Conservation (phyloP, 2,329 filamentous ascomycete species). For the Cladosporium halotolerans region DNA sequence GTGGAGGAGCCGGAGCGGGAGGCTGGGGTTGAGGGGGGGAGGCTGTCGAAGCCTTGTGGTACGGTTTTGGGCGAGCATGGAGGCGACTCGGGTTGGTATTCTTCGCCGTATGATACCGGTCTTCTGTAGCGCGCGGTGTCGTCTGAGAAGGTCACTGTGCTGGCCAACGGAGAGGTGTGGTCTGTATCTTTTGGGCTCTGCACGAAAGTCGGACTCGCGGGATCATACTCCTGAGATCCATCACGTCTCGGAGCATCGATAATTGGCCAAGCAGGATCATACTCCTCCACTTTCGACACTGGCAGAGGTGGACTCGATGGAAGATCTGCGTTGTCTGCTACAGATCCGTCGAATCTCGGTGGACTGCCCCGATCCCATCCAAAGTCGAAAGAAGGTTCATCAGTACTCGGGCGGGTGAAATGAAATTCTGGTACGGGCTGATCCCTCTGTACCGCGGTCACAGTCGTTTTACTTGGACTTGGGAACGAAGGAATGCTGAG, state of each 20-base stretch:
- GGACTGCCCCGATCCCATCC: not conserved
- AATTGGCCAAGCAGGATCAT: constrained; percentile 25
- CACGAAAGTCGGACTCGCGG: constrained; percentile 20
- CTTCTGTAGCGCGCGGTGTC: constrained; percentile 10
- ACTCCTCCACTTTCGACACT: constrained; percentile 17
- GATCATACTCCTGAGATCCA: constrained; percentile 24
- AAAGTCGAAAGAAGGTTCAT: constrained; percentile 7
- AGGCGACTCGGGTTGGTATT: constrained; percentile 25
- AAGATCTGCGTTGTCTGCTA: constrained; percentile 10
- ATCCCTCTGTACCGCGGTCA: constrained; percentile 10
- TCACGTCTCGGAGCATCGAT: constrained; percentile 15
- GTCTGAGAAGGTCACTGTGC: constrained; percentile 11
- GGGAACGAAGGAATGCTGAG: constrained; percentile 22
- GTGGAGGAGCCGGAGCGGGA: not conserved
- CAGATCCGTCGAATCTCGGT: not conserved
- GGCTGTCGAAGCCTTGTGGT: constrained; percentile 14
- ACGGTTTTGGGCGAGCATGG: constrained; percentile 35
- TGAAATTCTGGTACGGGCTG: constrained; percentile 23
- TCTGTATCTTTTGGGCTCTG: constrained; percentile 3
- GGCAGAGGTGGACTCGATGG: constrained; percentile 24
- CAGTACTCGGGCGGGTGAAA: constrained; percentile 15
- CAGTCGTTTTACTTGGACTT: constrained; percentile 21
- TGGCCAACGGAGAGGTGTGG: constrained; percentile 14
- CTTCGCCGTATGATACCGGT: constrained; percentile 14
- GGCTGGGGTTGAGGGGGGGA: constrained; percentile 6